A percentile compares a stretch with the other conserved stretches of the same genome.
Conservation (phyloP, 331 rosid species). For the Ulmus americana region DNA sequence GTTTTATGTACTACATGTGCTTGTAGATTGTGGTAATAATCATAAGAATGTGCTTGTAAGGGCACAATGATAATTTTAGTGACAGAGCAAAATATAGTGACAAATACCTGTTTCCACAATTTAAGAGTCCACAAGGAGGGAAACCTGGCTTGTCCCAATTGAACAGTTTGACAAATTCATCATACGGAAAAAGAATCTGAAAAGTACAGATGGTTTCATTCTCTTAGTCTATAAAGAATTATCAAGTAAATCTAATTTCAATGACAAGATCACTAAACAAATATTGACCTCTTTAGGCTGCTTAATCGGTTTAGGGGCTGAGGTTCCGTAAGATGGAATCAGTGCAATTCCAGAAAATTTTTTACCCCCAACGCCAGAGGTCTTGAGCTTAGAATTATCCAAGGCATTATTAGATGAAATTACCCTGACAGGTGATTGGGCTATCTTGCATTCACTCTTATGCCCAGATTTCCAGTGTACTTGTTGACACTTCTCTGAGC, state of each 20-base stretch:
- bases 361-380: constrained; percentile 35
- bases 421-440: constrained; percentile 6
- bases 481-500: constrained; percentile 64
- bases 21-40: neutral
- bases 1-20: neutral
- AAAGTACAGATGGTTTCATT: constrained; percentile 20
- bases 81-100: constrained; percentile 18
- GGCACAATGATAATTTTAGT: neutral
- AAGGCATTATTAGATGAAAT: constrained; percentile 23
- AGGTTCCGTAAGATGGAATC: constrained; percentile 45
- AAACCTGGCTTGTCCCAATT: constrained; percentile 65
- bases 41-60: constrained; percentile 16
- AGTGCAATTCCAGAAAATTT: constrained; percentile 46
- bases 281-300: constrained; percentile 56
- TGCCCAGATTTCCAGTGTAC: constrained; percentile 80
- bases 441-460: constrained; percentile 44
- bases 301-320: constrained; percentile 51
- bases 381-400: constrained; percentile 30
- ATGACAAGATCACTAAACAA: neutral
- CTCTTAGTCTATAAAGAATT: constrained; percentile 2
- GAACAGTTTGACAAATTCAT: constrained; percentile 65
- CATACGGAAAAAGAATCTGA: constrained; percentile 84
- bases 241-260: neutral
- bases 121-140: constrained; percentile 87
- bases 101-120: constrained; percentile 81